Evolutionary conservation across 1,284 basidiomycete species (phyloP), one percentile per base, ranked within the genome.

Genomic region (Pseudozyma sp.): DNA sequence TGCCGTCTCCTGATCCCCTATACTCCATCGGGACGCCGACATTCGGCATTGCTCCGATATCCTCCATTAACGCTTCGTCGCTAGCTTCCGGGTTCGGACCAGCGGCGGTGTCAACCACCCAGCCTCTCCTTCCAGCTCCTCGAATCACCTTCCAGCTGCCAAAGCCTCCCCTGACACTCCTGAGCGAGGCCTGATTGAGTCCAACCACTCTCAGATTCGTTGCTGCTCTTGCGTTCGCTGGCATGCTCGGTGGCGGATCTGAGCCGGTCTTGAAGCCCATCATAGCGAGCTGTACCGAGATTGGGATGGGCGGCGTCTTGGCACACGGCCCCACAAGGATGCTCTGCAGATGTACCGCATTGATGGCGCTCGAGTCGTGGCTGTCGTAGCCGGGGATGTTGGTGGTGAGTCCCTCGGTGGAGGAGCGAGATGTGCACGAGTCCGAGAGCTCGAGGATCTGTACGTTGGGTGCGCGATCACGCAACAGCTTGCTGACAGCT

Each of bases 111-210:
- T 97, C 93, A 58, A 96, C 93, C 79, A 95, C 97, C 94, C 96
- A 99, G 2, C 94, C 95, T 44, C 96, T 87, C 0, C 94, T 91
- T 3, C 96, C 96, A 81, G 97, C 95, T 79, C 93, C 94, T 75
- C 90, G 88, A 40, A 98, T 88, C 63, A 93, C 92, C 63, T 91
- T 89, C 96, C 96, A 99, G 1, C 90, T 86, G 4, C 90, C 90
- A 0, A 90, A 91, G 5, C 94, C 94, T 1, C 88, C 88, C 8
- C 91, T 90, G 0, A 95, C 87, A 8, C 88, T 88, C 50, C 89
- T 87, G 7, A 98, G 88, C 73, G 93, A 88, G 4, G 89, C 87
- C n/a, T 89, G 88, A 30, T 91, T 90, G 17, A 98, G 87, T 85
- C 97, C 96, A 61, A 98, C 89, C 33, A 97, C 93, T 11, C 96